phyloP scores from a whole-genome alignment of 768 basidiomycete genomes.

The Termitomyces heimii region DNA sequence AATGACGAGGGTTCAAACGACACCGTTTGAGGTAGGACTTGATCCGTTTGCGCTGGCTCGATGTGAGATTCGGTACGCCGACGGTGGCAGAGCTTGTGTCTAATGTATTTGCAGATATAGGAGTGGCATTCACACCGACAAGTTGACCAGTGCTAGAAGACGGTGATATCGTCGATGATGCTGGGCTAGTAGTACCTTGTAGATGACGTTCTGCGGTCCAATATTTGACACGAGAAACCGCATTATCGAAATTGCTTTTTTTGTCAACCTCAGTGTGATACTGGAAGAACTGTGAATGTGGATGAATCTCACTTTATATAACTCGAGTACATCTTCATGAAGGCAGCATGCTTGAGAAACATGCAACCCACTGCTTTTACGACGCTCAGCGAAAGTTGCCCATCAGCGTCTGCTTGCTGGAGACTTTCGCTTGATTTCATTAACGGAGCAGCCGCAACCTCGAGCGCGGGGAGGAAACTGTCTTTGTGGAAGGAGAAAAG shows the following conservation, averaged over 20 bases:
- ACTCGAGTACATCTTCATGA: slow-evolving; percentile 98
- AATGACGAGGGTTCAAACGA: slow-evolving; percentile 83
- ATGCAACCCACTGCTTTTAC: slow-evolving; percentile 82
- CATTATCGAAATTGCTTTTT: slow-evolving; percentile 87
- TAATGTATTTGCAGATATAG: slow-evolving; percentile 34
- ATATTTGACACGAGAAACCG: slow-evolving; percentile 78
- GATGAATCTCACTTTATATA: slow-evolving; percentile 81
- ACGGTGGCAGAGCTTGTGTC: slow-evolving; percentile 32
- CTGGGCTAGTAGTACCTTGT: slow-evolving; percentile 32
- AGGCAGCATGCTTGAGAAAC: slow-evolving; percentile 91
- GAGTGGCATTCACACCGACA: slow-evolving; percentile 50
- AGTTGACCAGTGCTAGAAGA: slow-evolving; percentile 59
- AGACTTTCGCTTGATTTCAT: slow-evolving; percentile 42
- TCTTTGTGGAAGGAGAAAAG: slow-evolving; percentile 90
- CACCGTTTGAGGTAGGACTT: slow-evolving; percentile 87
- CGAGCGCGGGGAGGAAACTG: slow-evolving; percentile 88
- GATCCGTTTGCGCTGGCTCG: slow-evolving; percentile 84
- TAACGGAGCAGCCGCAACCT: slow-evolving; percentile 67
- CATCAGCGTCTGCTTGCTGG: slow-evolving; percentile 58
- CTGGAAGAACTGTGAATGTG: slow-evolving; percentile 3
- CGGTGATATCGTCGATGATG: slow-evolving; percentile 42
- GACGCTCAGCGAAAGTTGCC: slow-evolving; percentile 65
- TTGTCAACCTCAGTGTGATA: background rate
- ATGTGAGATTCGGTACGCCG: slow-evolving; percentile 53
- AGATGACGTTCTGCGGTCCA: slow-evolving; percentile 66